A percentile compares a stretch with the other conserved stretches of the same genome.
phyloP scores from a whole-genome alignment of 192 early-diverging fungal genomes.

The Linnemannia exigua region DNA sequence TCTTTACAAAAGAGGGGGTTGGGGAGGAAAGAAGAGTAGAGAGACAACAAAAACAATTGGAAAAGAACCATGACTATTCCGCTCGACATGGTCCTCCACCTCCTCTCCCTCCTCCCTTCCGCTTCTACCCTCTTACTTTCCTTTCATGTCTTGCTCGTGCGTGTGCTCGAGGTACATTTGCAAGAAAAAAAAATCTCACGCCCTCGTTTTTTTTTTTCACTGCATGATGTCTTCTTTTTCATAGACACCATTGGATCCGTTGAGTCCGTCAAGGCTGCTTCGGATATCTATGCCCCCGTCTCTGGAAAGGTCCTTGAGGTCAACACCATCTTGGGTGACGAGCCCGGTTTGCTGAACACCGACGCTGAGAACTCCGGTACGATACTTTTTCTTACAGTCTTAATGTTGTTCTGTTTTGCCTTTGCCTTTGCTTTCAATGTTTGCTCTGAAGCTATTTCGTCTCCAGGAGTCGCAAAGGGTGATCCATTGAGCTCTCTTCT shows the following conservation, averaged over 20 bases:
- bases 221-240: background rate
- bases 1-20: background rate
- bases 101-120: background rate
- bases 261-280: conserved; percentile 96
- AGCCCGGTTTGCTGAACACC: conserved; percentile 86
- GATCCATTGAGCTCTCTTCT: background rate
- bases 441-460: background rate
- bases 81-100: background rate
- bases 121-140: background rate
- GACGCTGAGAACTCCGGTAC: conserved; percentile 81
- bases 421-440: background rate
- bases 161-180: background rate
- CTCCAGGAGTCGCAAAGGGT: background rate
- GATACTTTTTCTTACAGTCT: conserved; percentile 19
- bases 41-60: background rate
- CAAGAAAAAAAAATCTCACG: conserved; percentile 14
- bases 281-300: conserved; percentile 91
- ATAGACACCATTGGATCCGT: conserved; percentile 73
- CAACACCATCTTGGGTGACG: conserved; percentile 74
- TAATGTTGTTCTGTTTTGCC: background rate
- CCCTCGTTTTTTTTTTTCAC: conserved; percentile 8
- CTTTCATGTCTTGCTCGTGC: background rate
- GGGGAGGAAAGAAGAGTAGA: background rate
- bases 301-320: conserved; percentile 85
- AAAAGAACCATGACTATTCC: background rate